Evolutionary conservation across 176 grass and related monocot genomes (phyloP).

Genomic region (Eragrostis curvula): DNA sequence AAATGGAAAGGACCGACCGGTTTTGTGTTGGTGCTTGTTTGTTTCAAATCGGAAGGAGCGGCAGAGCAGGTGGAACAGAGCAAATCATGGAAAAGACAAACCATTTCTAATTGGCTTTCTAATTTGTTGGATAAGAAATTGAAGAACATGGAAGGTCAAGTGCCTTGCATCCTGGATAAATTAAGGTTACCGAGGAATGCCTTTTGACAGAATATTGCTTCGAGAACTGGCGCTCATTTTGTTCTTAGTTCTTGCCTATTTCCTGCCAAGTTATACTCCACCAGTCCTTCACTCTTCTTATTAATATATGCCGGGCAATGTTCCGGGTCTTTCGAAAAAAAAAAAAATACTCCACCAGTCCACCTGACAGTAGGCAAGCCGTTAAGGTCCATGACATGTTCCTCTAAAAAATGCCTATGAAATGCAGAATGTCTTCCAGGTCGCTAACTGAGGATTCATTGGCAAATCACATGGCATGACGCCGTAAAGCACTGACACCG

Average conservation of each 20-base stretch:
- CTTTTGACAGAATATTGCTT: constrained; percentile 31
- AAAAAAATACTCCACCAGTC: no score
- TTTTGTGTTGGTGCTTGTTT: background rate
- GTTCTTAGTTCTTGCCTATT: constrained; percentile 40
- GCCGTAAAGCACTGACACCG: background rate
- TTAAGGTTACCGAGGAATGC: constrained; percentile 20
- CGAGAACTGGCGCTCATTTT: constrained; percentile 39
- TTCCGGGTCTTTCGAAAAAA: no score
- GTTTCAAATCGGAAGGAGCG: background rate
- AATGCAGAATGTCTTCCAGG: background rate
- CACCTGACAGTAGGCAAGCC: background rate
- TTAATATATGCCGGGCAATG: no score
- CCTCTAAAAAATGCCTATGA: background rate
- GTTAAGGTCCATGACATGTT: background rate
- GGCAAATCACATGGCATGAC: background rate
- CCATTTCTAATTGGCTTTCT: no score
- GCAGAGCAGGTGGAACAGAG: background rate
- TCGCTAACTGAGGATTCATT: background rate
- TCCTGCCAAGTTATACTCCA: constrained; percentile 20
- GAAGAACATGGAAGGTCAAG: background rate
- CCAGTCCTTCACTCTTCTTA: no score
- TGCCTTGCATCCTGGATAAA: constrained; percentile 19
- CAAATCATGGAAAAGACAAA: constrained; percentile 24
- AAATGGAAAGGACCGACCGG: no score
- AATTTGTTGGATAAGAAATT: background rate